Conservation (phyloP, 306 rosid genomes). For the Carpinus viminea region DNA sequence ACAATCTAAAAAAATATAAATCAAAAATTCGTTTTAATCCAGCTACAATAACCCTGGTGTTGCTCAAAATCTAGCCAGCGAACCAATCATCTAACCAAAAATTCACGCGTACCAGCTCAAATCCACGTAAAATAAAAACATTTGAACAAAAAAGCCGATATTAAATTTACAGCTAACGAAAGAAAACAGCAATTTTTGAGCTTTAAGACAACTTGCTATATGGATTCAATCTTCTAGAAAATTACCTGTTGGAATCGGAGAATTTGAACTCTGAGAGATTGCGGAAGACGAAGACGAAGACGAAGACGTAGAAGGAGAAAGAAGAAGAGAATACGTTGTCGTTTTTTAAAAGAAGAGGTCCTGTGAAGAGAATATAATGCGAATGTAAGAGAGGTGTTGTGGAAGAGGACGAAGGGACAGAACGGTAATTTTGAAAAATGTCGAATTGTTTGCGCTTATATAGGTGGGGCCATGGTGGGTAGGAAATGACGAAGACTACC, state of each 20-base stretch:
- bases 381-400: background rate
- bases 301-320: conserved; percentile 1
- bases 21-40: background rate
- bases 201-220: conserved; percentile 6
- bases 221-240: background rate
- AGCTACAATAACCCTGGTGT: conserved; percentile 16
- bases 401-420: conserved; percentile 28
- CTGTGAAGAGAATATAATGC: conserved; percentile 10
- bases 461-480: background rate
- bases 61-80: conserved; percentile 29
- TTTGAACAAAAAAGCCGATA: background rate
- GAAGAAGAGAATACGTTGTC: conserved; percentile 24
- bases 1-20: background rate
- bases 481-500: background rate
- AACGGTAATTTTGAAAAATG: conserved; percentile 5
- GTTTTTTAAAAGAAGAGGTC: background rate
- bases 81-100: conserved; percentile 18
- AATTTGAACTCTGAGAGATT: background rate
- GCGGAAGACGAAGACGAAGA: background rate
- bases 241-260: conserved; percentile 27
- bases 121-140: background rate
- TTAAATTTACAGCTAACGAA: too few species aligned
- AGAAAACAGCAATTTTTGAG: background rate
- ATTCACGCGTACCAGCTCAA: background rate
- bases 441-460: background rate